Conservation (phyloP, 352 stramenopile genomes). For the Thraustochytrium aureum region DNA sequence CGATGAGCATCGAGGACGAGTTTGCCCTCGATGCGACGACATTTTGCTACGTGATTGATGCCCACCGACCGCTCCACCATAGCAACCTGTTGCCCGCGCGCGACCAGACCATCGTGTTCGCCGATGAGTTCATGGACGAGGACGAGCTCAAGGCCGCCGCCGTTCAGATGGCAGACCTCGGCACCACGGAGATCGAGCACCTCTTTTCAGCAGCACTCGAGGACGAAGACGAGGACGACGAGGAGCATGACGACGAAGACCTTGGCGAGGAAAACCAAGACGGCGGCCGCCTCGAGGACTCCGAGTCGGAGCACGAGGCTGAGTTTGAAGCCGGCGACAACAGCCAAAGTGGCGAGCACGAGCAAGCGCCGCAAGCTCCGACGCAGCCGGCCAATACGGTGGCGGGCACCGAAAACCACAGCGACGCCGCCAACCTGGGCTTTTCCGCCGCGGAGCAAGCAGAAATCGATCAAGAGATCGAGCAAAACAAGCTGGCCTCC, state of each 20-base stretch:
- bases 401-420: too few relatives aligned
- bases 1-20: slow-evolving; percentile 48
- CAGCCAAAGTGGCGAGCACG: too few relatives aligned
- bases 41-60: slow-evolving; percentile 92
- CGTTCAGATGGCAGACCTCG: slow-evolving; percentile 19
- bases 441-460: too few relatives aligned
- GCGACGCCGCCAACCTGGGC: too few relatives aligned
- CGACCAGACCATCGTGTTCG: slow-evolving; percentile 55
- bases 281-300: slow-evolving; percentile 20
- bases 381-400: too few relatives aligned
- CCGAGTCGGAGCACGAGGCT: slow-evolving; percentile 15
- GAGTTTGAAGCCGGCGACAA: slow-evolving; percentile 11
- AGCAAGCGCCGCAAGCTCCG: too few relatives aligned
- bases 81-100: slow-evolving; percentile 77
- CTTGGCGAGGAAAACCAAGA: slow-evolving; percentile 66
- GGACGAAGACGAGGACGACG: background rate
- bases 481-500: too few relatives aligned
- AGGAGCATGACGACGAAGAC: slow-evolving; percentile 36
- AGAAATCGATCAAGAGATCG: too few relatives aligned
- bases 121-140: slow-evolving; percentile 53
- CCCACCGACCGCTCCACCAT: slow-evolving; percentile 91
- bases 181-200: slow-evolving; percentile 3
- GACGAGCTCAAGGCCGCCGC: slow-evolving; percentile 21
- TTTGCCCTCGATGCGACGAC: slow-evolving; percentile 60
- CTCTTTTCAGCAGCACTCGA: background rate